Conservation (phyloP, 306 rosid genomes). For the Begonia fuchsioides region DNA sequence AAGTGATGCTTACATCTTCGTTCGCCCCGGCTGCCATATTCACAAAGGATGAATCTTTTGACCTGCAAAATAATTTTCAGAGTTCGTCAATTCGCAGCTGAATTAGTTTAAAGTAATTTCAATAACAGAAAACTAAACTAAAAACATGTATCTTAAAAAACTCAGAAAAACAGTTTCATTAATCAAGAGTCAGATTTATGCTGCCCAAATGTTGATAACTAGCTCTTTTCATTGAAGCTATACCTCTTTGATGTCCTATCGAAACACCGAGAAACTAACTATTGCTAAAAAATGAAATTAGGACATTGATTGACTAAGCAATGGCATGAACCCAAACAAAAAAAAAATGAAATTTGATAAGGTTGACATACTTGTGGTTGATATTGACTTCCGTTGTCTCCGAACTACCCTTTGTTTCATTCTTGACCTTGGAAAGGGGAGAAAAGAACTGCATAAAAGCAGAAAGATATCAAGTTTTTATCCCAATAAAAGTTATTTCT, state of each 20-base stretch:
- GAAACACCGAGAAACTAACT: too few relatives aligned
- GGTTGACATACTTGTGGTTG: constrained; percentile 40
- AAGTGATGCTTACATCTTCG: constrained; percentile 52
- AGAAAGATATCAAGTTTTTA: not conserved
- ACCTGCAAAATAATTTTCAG: constrained; percentile 23
- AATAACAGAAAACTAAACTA: constrained; percentile 5
- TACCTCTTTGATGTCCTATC: too few relatives aligned
- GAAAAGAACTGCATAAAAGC: constrained; percentile 63
- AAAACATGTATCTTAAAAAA: too few relatives aligned
- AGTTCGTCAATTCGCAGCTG: too few relatives aligned
- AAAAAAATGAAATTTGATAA: too few relatives aligned
- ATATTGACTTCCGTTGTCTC: constrained; percentile 55
- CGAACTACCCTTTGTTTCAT: constrained; percentile 49
- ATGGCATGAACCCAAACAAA: too few relatives aligned
- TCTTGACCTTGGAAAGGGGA: constrained; percentile 62
- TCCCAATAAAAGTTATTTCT: not conserved
- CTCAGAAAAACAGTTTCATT: too few relatives aligned
- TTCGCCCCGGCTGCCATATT: constrained; percentile 93
- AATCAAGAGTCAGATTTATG: too few relatives aligned
- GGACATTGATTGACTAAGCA: too few relatives aligned
- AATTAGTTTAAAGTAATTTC: not conserved
- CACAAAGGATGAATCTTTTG: constrained; percentile 66
- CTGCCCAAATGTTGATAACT: too few relatives aligned
- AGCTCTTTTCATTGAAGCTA: too few relatives aligned
- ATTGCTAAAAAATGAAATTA: too few relatives aligned